Evolutionary conservation across 2,329 filamentous ascomycete genomes (phyloP).

Genomic region (Verticillium zaregamsianum): DNA sequence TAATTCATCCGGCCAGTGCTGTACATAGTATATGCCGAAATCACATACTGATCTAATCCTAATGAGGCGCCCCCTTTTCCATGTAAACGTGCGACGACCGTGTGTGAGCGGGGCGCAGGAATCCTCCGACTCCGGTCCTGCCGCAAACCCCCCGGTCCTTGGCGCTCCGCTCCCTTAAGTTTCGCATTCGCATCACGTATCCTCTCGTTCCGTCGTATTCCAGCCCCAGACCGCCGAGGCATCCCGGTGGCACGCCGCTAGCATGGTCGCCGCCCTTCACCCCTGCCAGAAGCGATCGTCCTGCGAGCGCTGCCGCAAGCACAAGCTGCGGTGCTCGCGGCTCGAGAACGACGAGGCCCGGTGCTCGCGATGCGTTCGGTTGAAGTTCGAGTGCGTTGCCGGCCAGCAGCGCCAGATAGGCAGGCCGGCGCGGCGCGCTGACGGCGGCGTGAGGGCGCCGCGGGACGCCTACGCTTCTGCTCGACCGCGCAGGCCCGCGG

Average conservation of each 20-base stretch:
- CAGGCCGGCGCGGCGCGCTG: conserved; percentile 13
- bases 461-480: no score
- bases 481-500: no score
- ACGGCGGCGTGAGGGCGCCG: no score
- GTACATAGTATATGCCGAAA: neutral
- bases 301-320: conserved; percentile 26
- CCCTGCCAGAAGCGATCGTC: conserved; percentile 27
- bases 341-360: conserved; percentile 14
- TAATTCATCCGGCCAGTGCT: neutral
- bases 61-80: no score
- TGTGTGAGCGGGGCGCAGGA: neutral
- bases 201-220: neutral
- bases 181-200: neutral
- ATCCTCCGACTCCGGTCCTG: neutral
- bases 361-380: conserved; percentile 23
- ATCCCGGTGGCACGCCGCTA: neutral
- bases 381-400: conserved; percentile 20
- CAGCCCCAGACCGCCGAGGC: no score
- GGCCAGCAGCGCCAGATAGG: conserved; percentile 26
- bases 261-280: conserved; percentile 12
- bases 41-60: neutral
- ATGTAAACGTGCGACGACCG: no score
- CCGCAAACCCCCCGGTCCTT: no score
- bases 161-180: neutral
- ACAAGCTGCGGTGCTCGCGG: conserved; percentile 26